Evolutionary conservation across 106 monocot genomes (phyloP), one percentile per base, ranked within the genome.

Genomic region (Dendrobium officinale): DNA sequence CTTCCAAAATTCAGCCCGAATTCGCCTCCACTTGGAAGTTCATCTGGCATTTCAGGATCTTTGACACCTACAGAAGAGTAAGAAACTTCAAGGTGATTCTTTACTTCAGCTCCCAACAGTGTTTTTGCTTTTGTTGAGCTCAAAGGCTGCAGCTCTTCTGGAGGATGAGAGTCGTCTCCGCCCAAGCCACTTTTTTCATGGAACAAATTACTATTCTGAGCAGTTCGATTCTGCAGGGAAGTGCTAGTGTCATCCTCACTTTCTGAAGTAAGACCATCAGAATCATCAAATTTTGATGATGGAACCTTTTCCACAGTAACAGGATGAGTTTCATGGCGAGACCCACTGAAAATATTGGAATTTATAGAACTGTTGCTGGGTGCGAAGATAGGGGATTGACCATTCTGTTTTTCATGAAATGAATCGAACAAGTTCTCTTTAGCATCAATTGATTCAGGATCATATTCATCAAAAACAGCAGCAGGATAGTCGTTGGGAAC

Each of bases 391-490:
- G 81, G 29, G 37, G n/a, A 17, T 70, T 84, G 55, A 80, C 80
- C 85, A 78, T 55, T 67, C 13, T 75, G 55, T 31, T 81, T 37
- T 55, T 73, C 67, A 18, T 70, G 70, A 27, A 81, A 73, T 2
- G 47, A 68, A 81, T 88, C 84, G 10, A 84, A 83, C 31, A 84
- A 55, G 19, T 82, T 80, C 26, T 11, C 55, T 67, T 48, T 54
- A 54, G 51, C 22, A 72, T 83, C 89, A 72, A 85, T 85, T 19
- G 22, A 16, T 66, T 93, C 90, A 58, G 80, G 88, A 86, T 43
- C 86, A 83, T 84, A 86, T 41, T 85, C 77, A 87, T 90, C 93
- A 84, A 86, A 93, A 75, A 83, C 79, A 26, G 75, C 85, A 80
- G 49, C 70, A 81, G 73, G 79, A 84, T 73, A 77, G 33, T 85